Evolutionary conservation across 106 monocot genomes (phyloP).

Genomic region (Allium fistulosum): DNA sequence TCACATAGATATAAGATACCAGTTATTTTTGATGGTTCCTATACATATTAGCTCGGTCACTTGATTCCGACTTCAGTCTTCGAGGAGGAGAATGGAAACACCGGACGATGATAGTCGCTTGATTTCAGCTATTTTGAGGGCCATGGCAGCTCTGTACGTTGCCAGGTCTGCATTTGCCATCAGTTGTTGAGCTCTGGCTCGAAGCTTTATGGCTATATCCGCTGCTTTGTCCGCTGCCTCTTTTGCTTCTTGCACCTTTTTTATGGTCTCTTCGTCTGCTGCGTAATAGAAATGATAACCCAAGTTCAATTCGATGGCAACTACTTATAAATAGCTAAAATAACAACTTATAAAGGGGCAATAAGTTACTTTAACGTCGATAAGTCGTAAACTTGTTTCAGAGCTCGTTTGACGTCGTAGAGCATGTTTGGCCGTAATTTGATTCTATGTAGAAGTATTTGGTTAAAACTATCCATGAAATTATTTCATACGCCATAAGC

Average conservation of each 20-base stretch:
- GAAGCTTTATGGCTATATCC: constrained; percentile 30
- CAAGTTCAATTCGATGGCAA: no score
- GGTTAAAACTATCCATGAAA: no score
- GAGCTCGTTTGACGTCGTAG: no score
- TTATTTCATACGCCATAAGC: no score
- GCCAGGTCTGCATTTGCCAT: constrained; percentile 66
- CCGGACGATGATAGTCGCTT: constrained; percentile 4
- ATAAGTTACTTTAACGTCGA: no score
- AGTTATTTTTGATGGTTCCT: neutral
- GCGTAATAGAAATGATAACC: neutral
- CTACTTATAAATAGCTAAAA: no score
- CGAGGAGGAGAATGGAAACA: constrained; percentile 1
- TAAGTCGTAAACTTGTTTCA: no score
- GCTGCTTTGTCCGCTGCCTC: constrained; percentile 25
- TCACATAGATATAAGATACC: constrained; percentile 6
- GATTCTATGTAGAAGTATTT: no score
- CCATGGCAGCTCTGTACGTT: constrained; percentile 61
- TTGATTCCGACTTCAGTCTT: constrained; percentile 1
- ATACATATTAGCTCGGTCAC: constrained; percentile 1
- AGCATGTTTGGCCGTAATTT: no score
- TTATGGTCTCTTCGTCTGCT: constrained; percentile 12
- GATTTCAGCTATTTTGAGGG: constrained; percentile 49
- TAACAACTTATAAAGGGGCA: no score
- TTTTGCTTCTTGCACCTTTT: constrained; percentile 40
- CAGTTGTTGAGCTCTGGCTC: constrained; percentile 45